phyloP scores from a whole-genome alignment of 2,329 filamentous ascomycete genomes.

The Colletotrichum theobromicola region DNA sequence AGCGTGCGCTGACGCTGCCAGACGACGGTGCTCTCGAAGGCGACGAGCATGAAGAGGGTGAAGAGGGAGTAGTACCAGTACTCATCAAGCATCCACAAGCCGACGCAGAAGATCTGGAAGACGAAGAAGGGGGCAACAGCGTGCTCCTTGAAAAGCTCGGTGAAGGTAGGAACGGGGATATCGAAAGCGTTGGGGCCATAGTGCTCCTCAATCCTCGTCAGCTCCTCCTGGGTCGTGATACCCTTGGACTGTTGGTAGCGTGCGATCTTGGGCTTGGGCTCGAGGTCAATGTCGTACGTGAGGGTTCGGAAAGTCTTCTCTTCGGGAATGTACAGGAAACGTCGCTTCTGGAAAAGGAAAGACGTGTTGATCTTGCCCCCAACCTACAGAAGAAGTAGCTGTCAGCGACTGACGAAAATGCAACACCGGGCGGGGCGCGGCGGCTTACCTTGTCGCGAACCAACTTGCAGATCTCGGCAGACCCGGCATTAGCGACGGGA shows the following conservation, averaged over 20 bases:
- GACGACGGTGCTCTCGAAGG: conserved; percentile 97
- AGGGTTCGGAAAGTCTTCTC: conserved; percentile 81
- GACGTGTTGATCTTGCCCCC: conserved; percentile 79
- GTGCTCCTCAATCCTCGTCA: conserved; percentile 83
- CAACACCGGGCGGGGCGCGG: not conserved
- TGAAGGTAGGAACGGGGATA: conserved; percentile 94
- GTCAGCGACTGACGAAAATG: not conserved
- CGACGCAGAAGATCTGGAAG: conserved; percentile 98
- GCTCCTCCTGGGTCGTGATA: conserved; percentile 74
- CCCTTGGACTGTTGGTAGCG: conserved; percentile 83
- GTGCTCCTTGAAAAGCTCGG: conserved; percentile 96
- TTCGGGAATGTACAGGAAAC: conserved; percentile 82
- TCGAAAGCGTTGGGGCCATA: conserved; percentile 98
- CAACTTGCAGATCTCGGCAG: conserved; percentile 85
- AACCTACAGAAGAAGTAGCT: conserved; percentile 44
- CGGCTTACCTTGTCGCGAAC: conserved; percentile 66
- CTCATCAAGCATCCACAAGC: conserved; percentile 97
- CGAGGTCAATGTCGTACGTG: conserved; percentile 80
- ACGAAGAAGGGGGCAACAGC: conserved; percentile 99
- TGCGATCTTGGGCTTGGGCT: conserved; percentile 80
- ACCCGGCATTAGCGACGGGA: conserved; percentile 86
- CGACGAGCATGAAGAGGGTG: conserved; percentile 97
- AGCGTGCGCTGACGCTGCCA: conserved; percentile 98
- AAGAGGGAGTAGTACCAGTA: conserved; percentile 99
- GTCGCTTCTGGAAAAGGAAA: conserved; percentile 97